Base-by-base conservation (phyloP, 2,329 filamentous ascomycete species). In the Acarospora socialis region DNA sequence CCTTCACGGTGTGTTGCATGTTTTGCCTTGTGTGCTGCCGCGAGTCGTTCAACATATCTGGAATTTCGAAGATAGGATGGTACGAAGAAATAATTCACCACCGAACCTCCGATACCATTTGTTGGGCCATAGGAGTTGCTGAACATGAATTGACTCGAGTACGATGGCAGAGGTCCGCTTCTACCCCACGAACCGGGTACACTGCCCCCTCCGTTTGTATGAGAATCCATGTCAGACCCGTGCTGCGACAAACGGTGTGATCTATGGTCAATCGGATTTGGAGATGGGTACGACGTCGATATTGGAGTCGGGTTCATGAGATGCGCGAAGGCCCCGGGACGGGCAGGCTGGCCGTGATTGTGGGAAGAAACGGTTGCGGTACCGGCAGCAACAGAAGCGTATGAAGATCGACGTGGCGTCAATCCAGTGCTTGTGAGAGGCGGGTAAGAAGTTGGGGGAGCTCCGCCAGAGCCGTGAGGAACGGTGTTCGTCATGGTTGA, bases 21-120 rank as follows among this genome's bases (percentile, higher is more conserved):
- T 49, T 70, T 80, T 28, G 69, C 66, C 51, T 64, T 70, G 51
- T 84, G 69, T 35, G 69, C 71, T 39, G 81, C 74, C 45, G 80
- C 73, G 28, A 94, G 65, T 51, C 71, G 75, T 45, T 78, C 70
- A 32, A 87, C 73, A 54, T 93, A 86, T 47, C 73, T 71, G 9
- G 83, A 87, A 22, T 72, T 72, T 43, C 67, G 65, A 26, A 95
- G 68, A 56, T 94, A 94, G 4, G 82, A 84, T 1, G 87, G 87
- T 7, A 77, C 68, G 54, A 93, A 84, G 62, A 87, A 87, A 36
- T 55, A 46, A 36, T 64, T 53, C 41, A 51, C 43, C 26, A 40
- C 47, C 33, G 32, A 44, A 40, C 10, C 47, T 41, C 43, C 47
- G 13, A n/a, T 25, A 23, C 41, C 41, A 27, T 15, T 49, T 42